These are phyloP conservation scores for Stentor roeselii DNA, from an alignment of 73 alveolate species.

Conservation along the genomic window DNA sequence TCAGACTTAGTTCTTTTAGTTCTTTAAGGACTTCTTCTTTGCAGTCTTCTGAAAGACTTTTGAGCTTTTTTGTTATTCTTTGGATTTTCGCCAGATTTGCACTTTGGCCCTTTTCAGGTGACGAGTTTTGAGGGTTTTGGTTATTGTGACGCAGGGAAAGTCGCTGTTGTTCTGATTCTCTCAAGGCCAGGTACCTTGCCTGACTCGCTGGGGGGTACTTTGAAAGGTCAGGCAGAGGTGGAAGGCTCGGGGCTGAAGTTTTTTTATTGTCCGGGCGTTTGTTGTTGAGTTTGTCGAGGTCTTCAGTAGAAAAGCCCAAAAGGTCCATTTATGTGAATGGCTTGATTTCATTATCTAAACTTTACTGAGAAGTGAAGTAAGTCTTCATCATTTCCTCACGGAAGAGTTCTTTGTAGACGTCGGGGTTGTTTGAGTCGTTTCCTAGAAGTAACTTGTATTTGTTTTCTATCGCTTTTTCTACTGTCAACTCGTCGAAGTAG, in stretches of 20 bases:
- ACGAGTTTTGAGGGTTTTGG: neutral
- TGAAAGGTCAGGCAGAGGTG: conserved; percentile 15
- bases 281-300: conserved; percentile 18
- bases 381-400: neutral
- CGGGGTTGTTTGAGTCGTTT: neutral
- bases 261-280: neutral
- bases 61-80: conserved; percentile 13
- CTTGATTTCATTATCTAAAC: neutral
- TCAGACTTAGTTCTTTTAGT: neutral
- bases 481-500: neutral
- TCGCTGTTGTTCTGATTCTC: neutral
- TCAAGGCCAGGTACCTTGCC: neutral
- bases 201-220: neutral
- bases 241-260: neutral
- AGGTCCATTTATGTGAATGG: neutral
- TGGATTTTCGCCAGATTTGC: neutral
- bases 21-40: conserved; percentile 6
- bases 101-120: neutral
- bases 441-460: neutral
- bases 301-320: conserved; percentile 25
- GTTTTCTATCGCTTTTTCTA: neutral
- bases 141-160: neutral
- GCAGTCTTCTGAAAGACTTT: neutral
- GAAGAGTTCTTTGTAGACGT: neutral
- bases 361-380: neutral